Evolutionary conservation across 208 protist species (phyloP), one percentile per base, ranked within the genome.

Genomic region (Crithidia brevicula): DNA sequence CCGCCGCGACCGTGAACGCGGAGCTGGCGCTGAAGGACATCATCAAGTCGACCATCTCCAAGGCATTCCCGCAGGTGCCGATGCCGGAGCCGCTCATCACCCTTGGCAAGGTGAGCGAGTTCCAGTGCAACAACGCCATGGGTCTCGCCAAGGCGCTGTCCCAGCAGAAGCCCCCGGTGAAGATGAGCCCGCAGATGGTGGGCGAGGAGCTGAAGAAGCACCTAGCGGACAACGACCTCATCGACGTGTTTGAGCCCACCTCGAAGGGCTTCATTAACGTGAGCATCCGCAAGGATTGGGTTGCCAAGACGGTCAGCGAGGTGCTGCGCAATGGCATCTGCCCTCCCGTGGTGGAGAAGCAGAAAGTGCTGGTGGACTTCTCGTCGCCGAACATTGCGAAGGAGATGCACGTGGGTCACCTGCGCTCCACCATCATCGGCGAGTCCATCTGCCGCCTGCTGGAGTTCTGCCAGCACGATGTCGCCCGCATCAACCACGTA

Each of bases 331-430:
- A 82, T 40, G 91, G 88, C 64, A 86, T 96, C 60, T 53, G 68
- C 59, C 90, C 88, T n/a, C 89, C 92, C 27, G 52, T 62, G 27
- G 60, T 94, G 51, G 63, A 79, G 47, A 65, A 75, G 68, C 74
- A 89, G 71, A 79, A 70, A 25, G 82, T 99, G 18, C 73, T 98
- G 53, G 92, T 99, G 13, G 98, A 99, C 83, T 99, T 98, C 83
- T 98, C 97, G 1, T 98, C 96, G 47, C 98, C 98, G 34, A 99
- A 99, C 83, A 98, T 99, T 64, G 98, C 98, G 34, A 99, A 99
- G 88, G 94, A 98, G 71, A 99, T 99, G 98, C 98, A 99, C 82
- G 98, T 99, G 9, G 98, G 98, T 33, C 98, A 99, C 75, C 87
- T 98, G 16, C 97, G 98, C 40, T 99, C 98, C 33, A 99, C 98